Base-by-base conservation (phyloP, 2,329 filamentous ascomycete species). In the Colletotrichum lupini region DNA sequence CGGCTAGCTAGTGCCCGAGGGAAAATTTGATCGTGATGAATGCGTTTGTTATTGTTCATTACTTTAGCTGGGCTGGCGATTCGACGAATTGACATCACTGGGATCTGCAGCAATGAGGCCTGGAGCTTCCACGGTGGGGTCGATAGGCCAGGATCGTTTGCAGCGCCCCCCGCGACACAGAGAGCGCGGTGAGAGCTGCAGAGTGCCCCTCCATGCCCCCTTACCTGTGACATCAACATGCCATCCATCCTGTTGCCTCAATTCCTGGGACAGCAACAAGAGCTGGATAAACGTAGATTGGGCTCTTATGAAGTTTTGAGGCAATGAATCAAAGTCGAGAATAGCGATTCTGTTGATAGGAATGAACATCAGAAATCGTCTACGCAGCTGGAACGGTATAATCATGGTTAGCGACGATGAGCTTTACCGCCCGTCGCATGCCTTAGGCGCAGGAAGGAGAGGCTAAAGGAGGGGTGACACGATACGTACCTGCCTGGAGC, bases 131-230 rank as follows among this genome's bases (percentile, higher is more conserved):
- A 49, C 32, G 30, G 46, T 32, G 61, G 61, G 59, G 61, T 37
- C 26, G 59, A 64, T 59, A 73, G 70, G 59, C 59, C 58, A 62
- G 58, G 52, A 35, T 30, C 58, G 30, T 60, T 60, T 46, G 16
- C 58, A 58, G 67, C 53, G 66, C 71, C 67, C 70, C 70, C 70
- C 70, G 71, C 62, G 61, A 64, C 61, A 30, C 26, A 26, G 61
- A 49, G 24, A 42, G 16, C 53, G 32, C 35, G 66, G 70, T 69
- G 70, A 60, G 55, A 35, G 37, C 56, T 16, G 42, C 26, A 24
- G 26, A 69, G 24, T 72, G 35, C 69, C 69, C 69, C 69, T 72
- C 69, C 59, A 69, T 71, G 61, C 49, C 49, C 60, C 67, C 67
- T 65, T 60, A 56, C 37, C 42, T 59, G 53, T 67, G 64, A 65